These are phyloP conservation scores for Scenedesmus sp. DNA, from an alignment of 163 green algal genomes.

Conservation along the genomic window DNA sequence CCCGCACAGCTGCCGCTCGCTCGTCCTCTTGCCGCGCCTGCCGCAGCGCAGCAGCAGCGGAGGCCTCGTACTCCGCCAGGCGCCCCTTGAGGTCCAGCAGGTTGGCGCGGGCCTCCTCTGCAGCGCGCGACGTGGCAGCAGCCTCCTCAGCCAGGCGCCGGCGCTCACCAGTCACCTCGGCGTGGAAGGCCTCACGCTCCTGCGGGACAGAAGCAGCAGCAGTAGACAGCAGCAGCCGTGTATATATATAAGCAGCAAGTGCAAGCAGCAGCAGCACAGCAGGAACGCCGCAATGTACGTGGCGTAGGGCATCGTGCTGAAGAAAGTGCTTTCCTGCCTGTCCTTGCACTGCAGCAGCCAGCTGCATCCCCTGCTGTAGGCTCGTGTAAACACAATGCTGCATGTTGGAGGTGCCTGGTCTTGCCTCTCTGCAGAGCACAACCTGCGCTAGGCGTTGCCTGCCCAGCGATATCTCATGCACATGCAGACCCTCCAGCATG, in stretches of 20 bases:
- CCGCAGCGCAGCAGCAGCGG: constrained; percentile 43
- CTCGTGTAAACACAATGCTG: no score
- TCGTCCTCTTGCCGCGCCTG: constrained; percentile 43
- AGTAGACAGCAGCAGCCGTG: not conserved
- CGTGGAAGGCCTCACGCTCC: constrained; percentile 47
- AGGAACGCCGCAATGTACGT: no score
- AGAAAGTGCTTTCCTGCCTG: no score
- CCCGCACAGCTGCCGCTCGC: not conserved
- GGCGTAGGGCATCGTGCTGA: no score
- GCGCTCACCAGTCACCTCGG: constrained; percentile 43
- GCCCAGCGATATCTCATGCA: not conserved
- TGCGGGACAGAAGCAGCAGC: not conserved
- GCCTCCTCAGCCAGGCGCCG: constrained; percentile 39
- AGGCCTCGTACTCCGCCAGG: constrained; percentile 37
- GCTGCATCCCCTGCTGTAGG: no score
- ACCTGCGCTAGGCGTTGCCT: not conserved
- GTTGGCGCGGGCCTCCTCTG: constrained; percentile 48
- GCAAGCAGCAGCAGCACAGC: not conserved
- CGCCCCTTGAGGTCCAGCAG: constrained; percentile 51
- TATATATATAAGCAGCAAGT: not conserved
- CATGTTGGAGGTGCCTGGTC: no score
- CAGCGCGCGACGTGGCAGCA: not conserved
- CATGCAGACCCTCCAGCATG: not conserved
- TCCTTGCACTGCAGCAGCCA: no score
- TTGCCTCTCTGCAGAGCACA: not conserved